A percentile compares a stretch with the other conserved stretches of the same genome.
phyloP scores from a whole-genome alignment of 306 rosid genomes.

The Pyrus communis region DNA sequence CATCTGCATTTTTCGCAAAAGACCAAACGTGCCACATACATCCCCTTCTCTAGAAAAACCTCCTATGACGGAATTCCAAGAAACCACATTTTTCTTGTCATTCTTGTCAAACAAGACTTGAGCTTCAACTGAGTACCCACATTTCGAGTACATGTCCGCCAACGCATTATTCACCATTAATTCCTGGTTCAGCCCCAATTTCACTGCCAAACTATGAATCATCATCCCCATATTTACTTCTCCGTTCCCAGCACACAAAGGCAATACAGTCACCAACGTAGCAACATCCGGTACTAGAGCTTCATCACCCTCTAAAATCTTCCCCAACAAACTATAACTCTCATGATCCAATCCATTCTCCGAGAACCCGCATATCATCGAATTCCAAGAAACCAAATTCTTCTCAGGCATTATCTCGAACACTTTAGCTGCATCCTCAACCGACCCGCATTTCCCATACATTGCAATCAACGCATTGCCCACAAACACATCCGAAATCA shows the following conservation, averaged over 20 bases:
- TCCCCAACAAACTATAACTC: conserved; percentile 30
- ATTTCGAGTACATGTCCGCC: conserved; percentile 69
- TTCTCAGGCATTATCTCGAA: conserved; percentile 50
- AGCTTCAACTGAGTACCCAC: conserved; percentile 47
- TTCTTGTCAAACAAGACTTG: conserved; percentile 37
- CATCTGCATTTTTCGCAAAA: conserved; percentile 51
- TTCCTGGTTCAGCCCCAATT: conserved; percentile 42
- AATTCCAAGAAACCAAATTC: conserved; percentile 79
- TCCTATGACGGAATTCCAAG: conserved; percentile 76
- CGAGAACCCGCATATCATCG: conserved; percentile 46
- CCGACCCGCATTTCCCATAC: conserved; percentile 55
- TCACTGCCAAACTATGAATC: conserved; percentile 69
- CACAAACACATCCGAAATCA: conserved; percentile 53
- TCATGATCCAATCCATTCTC: conserved; percentile 44
- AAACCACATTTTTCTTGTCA: conserved; percentile 50
- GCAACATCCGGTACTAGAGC: conserved; percentile 66
- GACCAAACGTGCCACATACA: conserved; percentile 35
- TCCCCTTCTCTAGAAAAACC: conserved; percentile 58
- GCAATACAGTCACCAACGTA: conserved; percentile 58
- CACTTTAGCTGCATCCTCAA: conserved; percentile 44
- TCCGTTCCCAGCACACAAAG: conserved; percentile 46
- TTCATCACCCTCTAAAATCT: conserved; percentile 32
- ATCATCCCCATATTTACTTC: conserved; percentile 44
- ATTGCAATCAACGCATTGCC: conserved; percentile 58
- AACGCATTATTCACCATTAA: conserved; percentile 60